Percentiles rank a stretch among this genome's conserved stretches.
These are phyloP conservation scores for Plasmodium billcollinsi DNA, from an alignment of 169 alveolate genomes.

Conservation along the genomic window DNA sequence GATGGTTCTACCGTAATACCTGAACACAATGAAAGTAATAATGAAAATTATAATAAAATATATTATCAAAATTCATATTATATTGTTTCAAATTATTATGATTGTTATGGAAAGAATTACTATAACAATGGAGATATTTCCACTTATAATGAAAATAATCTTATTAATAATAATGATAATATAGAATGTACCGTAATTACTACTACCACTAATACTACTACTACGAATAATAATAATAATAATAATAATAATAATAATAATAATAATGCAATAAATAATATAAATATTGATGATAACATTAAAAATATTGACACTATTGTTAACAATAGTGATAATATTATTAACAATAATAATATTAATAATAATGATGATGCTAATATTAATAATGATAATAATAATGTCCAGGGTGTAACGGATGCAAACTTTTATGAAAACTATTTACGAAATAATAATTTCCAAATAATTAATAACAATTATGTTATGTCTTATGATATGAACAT, in stretches of 20 bases:
- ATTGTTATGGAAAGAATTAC: constrained; percentile 17
- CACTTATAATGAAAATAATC: neutral
- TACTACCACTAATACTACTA: neutral
- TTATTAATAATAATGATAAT: neutral
- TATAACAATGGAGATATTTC: constrained; percentile 5
- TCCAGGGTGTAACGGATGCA: neutral
- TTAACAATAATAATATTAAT: neutral
- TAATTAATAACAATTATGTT: constrained; percentile 9
- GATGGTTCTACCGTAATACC: neutral
- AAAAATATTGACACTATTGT: neutral
- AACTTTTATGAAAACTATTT: constrained; percentile 2
- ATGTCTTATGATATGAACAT: neutral
- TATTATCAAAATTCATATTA: constrained; percentile 31
- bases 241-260: neutral
- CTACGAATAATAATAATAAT: neutral
- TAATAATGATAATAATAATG: constrained; percentile 1
- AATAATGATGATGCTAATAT: neutral
- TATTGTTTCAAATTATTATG: constrained; percentile 21
- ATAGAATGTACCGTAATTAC: neutral
- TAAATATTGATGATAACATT: constrained; percentile 5
- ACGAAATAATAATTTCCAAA: neutral
- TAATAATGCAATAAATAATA: constrained; percentile 4
- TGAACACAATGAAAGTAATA: no score
- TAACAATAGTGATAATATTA: constrained; percentile 3
- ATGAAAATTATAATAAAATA: constrained; percentile 12